These are phyloP conservation scores for Trichoderma polysporum DNA, from an alignment of 2,329 filamentous ascomycete species.

Conservation along the genomic window DNA sequence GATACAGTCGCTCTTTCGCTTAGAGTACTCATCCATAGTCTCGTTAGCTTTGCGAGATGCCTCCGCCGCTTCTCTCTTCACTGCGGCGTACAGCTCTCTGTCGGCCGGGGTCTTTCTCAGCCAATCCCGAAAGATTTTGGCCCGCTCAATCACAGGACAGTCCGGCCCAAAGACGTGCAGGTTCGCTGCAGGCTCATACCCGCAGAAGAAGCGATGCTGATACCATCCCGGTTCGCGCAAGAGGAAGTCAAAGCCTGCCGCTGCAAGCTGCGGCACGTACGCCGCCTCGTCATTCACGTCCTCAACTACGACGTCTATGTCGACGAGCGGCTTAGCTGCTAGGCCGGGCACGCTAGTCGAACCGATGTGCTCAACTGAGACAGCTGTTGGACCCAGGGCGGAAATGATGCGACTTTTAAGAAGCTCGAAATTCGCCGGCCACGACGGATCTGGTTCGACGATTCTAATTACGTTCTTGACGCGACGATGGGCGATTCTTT, in stretches of 20 bases:
- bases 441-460: slow-evolving; percentile 38
- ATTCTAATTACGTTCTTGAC: slow-evolving; percentile 31
- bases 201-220: slow-evolving; percentile 47
- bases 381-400: slow-evolving; percentile 37
- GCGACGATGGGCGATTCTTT: slow-evolving; percentile 31
- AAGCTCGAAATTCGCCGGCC: slow-evolving; percentile 36
- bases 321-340: slow-evolving; percentile 52
- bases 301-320: slow-evolving; percentile 49
- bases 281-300: slow-evolving; percentile 41
- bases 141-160: slow-evolving; percentile 42
- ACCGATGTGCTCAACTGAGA: slow-evolving; percentile 47
- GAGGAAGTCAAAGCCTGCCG: slow-evolving; percentile 46
- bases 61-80: slow-evolving; percentile 39
- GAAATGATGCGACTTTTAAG: slow-evolving; percentile 36
- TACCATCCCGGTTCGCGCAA: slow-evolving; percentile 48
- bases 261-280: slow-evolving; percentile 46
- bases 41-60: slow-evolving; percentile 32
- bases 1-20: slow-evolving; percentile 41
- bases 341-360: slow-evolving; percentile 51
- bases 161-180: slow-evolving; percentile 49
- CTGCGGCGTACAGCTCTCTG: slow-evolving; percentile 38
- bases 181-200: slow-evolving; percentile 40
- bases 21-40: slow-evolving; percentile 39
- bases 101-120: slow-evolving; percentile 38
- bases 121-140: slow-evolving; percentile 46